These are phyloP conservation scores for Fusarium praegraminearum DNA, from an alignment of 2,329 filamentous ascomycete genomes.

Conservation along the genomic window DNA sequence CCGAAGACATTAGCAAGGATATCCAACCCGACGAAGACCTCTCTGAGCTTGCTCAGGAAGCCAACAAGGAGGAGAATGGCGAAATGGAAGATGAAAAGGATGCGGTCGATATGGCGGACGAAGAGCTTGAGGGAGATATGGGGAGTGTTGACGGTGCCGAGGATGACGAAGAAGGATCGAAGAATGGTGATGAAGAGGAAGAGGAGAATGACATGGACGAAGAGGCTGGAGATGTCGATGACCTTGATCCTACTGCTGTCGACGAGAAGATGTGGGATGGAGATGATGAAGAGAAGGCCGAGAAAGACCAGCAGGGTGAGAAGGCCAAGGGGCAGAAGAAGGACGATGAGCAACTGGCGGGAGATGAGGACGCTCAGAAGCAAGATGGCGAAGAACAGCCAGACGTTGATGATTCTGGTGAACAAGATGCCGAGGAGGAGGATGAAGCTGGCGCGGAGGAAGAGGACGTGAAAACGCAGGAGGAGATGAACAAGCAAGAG, in stretches of 20 bases:
- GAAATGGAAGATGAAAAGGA: constrained; percentile 85
- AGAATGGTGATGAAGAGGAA: constrained; percentile 72
- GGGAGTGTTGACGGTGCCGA: constrained; percentile 73
- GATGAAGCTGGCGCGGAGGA: constrained; percentile 70
- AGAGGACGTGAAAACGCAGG: constrained; percentile 66
- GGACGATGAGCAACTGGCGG: constrained; percentile 70
- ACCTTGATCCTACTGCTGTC: constrained; percentile 87
- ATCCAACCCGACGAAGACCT: constrained; percentile 94
- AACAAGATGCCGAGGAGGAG: constrained; percentile 65
- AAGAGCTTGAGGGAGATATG: constrained; percentile 89
- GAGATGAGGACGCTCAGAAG: constrained; percentile 69
- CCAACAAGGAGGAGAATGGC: constrained; percentile 71
- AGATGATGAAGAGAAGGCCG: constrained; percentile 79
- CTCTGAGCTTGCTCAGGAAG: constrained; percentile 88
- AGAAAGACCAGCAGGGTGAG: constrained; percentile 84
- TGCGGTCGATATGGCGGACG: constrained; percentile 90
- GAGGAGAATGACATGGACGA: constrained; percentile 85
- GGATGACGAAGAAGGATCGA: constrained; percentile 69
- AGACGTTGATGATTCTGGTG: constrained; percentile 60
- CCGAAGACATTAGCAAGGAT: constrained; percentile 98
- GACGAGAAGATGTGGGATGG: constrained; percentile 99
- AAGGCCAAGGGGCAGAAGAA: constrained; percentile 77
- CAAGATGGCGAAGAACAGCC: constrained; percentile 55
- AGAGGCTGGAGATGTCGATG: constrained; percentile 90
- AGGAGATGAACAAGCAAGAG: constrained; percentile 71